A percentile compares a stretch with the other conserved stretches of the same genome.
Evolutionary conservation across 2,329 filamentous ascomycete species (phyloP).

Genomic region (Penicillium occitanis): DNA sequence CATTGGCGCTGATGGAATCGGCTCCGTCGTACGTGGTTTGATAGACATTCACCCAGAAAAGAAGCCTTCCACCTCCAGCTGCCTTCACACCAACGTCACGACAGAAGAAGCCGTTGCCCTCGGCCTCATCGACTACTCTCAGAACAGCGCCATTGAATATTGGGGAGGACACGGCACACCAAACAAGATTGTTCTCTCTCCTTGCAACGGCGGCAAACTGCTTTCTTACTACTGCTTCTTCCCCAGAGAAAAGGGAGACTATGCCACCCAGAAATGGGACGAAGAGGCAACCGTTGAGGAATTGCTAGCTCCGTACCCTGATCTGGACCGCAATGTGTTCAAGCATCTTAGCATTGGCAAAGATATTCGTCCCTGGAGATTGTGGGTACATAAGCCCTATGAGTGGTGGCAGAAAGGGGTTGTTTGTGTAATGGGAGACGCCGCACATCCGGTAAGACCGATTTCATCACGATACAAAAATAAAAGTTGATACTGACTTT

Average conservation of each 20-base stretch:
- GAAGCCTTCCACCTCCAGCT: slow-evolving; percentile 60
- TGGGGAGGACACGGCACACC: slow-evolving; percentile 65
- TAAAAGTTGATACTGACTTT: not conserved
- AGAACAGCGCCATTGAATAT: slow-evolving; percentile 64
- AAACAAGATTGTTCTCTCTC: slow-evolving; percentile 70
- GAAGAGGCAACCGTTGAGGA: slow-evolving; percentile 57
- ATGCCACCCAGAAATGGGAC: slow-evolving; percentile 61
- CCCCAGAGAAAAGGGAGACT: slow-evolving; percentile 60
- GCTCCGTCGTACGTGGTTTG: slow-evolving; percentile 61
- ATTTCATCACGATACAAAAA: not conserved
- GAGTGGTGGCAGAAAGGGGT: slow-evolving; percentile 54
- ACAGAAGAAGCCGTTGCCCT: slow-evolving; percentile 61
- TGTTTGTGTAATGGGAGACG: slow-evolving; percentile 64
- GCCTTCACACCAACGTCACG: slow-evolving; percentile 63
- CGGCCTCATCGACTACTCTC: slow-evolving; percentile 63
- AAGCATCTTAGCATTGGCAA: slow-evolving; percentile 59
- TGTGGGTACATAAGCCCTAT: slow-evolving; percentile 58
- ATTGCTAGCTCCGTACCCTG: slow-evolving; percentile 60
- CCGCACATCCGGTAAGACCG: slow-evolving; percentile 54
- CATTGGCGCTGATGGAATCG: slow-evolving; percentile 66
- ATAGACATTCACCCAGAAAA: slow-evolving; percentile 64
- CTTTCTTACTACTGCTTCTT: slow-evolving; percentile 72
- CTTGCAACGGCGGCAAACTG: slow-evolving; percentile 65
- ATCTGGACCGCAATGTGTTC: slow-evolving; percentile 59
- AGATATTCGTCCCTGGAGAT: slow-evolving; percentile 64